These are phyloP conservation scores for Aaosphaeria arxii DNA, from an alignment of 2,329 filamentous ascomycete genomes.

Conservation along the genomic window DNA sequence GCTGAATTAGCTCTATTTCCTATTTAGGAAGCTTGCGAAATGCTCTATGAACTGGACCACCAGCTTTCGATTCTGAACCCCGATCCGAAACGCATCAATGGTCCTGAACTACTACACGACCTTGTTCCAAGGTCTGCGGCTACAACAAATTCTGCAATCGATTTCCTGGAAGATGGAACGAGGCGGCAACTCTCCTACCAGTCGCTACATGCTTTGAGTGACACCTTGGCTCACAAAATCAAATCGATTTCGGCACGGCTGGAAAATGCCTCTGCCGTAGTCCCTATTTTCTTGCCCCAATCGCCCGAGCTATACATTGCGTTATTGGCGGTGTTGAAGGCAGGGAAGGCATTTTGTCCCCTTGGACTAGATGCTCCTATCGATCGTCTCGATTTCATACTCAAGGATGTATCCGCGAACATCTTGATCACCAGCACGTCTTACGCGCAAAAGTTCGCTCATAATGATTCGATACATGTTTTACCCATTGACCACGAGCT, in stretches of 20 bases:
- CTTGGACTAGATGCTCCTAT: constrained; percentile 73
- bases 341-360: constrained; percentile 82
- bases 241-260: constrained; percentile 14
- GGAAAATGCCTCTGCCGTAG: constrained; percentile 45
- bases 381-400: constrained; percentile 76
- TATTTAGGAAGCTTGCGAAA: constrained; percentile 16
- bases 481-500: constrained; percentile 44
- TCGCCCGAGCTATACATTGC: constrained; percentile 74
- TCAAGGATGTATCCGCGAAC: constrained; percentile 69
- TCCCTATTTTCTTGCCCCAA: constrained; percentile 78
- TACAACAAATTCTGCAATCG: constrained; percentile 53
- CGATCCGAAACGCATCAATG: constrained; percentile 50
- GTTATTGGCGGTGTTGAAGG: constrained; percentile 73
- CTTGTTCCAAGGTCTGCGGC: constrained; percentile 53
- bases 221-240: constrained; percentile 50
- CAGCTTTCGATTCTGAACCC: constrained; percentile 53
- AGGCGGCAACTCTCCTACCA: constrained; percentile 57
- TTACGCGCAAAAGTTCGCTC: constrained; percentile 41
- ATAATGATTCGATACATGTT: constrained; percentile 32
- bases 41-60: constrained; percentile 17
- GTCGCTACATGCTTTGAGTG: constrained; percentile 59
- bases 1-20: constrained; percentile 5
- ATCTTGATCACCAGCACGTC: constrained; percentile 63
- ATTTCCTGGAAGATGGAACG: constrained; percentile 56
- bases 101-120: constrained; percentile 58